phyloP scores from a whole-genome alignment of 371 early-diverging fungal genomes.

The Smittium culicis region DNA sequence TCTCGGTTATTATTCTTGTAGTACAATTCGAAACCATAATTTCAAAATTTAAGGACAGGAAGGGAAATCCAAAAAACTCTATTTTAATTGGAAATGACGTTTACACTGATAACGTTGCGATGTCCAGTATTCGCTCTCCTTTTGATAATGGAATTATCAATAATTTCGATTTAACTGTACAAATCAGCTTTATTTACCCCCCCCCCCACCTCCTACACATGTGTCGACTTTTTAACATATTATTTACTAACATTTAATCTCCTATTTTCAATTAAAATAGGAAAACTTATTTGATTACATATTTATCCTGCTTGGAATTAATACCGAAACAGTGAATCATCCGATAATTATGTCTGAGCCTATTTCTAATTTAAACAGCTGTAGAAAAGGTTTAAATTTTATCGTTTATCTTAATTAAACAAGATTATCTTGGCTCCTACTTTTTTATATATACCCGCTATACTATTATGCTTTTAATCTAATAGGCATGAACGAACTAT shows the following conservation, averaged over 20 bases:
- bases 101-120: slow-evolving; percentile 49
- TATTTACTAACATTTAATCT: too few species aligned
- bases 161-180: slow-evolving; percentile 44
- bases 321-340: slow-evolving; percentile 46
- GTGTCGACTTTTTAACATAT: too few species aligned
- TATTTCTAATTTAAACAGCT: slow-evolving; percentile 53
- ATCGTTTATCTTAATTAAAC: too few species aligned
- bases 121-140: slow-evolving; percentile 50
- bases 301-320: slow-evolving; percentile 63
- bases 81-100: slow-evolving; percentile 64
- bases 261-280: slow-evolving; percentile 1
- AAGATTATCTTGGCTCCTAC: not conserved
- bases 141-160: slow-evolving; percentile 44
- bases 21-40: slow-evolving; percentile 66
- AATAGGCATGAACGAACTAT: slow-evolving; percentile 53
- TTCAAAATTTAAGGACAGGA: slow-evolving; percentile 65
- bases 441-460: not conserved
- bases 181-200: slow-evolving; percentile 6
- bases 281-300: slow-evolving; percentile 67
- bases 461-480: not conserved
- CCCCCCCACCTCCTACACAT: slow-evolving; percentile 27
- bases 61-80: slow-evolving; percentile 34
- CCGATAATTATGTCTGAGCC: slow-evolving; percentile 79
- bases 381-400: slow-evolving; percentile 48
- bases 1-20: too few species aligned